Conservation (phyloP, 495 filamentous ascomycete species). For the Penicillium robsamsonii region DNA sequence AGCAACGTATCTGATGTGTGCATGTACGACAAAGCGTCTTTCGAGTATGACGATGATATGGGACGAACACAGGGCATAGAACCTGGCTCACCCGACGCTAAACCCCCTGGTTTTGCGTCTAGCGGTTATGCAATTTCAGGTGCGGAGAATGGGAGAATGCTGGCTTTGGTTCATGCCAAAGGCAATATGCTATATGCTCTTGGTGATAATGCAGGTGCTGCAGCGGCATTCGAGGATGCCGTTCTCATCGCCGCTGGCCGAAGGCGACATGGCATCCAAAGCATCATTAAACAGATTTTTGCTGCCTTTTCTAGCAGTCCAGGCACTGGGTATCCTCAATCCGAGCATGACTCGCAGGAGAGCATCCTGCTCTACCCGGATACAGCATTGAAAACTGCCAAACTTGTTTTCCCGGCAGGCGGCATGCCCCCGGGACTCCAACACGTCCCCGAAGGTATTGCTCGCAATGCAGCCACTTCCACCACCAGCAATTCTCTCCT, state of each 20-base stretch:
- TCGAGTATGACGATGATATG: slow-evolving; percentile 57
- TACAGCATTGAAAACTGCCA: slow-evolving; percentile 77
- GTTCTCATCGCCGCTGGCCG: slow-evolving; percentile 83
- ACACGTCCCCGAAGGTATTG: slow-evolving; percentile 67
- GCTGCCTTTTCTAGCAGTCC: slow-evolving; percentile 57
- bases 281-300: slow-evolving; percentile 79
- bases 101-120: slow-evolving; percentile 62
- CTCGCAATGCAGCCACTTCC: slow-evolving; percentile 78
- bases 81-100: slow-evolving; percentile 30
- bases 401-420: slow-evolving; percentile 73
- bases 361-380: slow-evolving; percentile 81
- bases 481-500: slow-evolving; percentile 95
- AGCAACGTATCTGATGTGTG: slow-evolving; percentile 50
- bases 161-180: slow-evolving; percentile 91
- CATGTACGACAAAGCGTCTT: slow-evolving; percentile 53
- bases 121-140: slow-evolving; percentile 86
- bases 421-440: slow-evolving; percentile 83
- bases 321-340: slow-evolving; percentile 27
- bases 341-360: slow-evolving; percentile 40
- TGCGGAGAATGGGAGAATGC: slow-evolving; percentile 88
- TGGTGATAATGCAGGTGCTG: slow-evolving; percentile 79
- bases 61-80: slow-evolving; percentile 24
- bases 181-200: slow-evolving; percentile 96
- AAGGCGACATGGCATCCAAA: slow-evolving; percentile 67
- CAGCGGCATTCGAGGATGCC: slow-evolving; percentile 91